Conservation (phyloP, 805 yeast species). For the Myxozyma monticola region DNA sequence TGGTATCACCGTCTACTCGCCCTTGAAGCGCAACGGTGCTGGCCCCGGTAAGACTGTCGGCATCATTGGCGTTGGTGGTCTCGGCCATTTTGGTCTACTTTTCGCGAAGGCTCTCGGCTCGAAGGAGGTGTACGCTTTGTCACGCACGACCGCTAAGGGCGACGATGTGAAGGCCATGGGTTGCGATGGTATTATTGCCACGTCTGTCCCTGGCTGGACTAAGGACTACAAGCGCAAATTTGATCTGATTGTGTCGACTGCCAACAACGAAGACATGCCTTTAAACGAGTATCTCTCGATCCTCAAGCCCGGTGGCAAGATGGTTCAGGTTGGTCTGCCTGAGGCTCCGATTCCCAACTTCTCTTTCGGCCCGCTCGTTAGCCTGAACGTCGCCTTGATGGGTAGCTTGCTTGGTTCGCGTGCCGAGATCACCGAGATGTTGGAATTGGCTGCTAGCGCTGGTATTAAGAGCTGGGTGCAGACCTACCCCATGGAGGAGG, state of each 20-base stretch:
- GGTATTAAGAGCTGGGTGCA: slow-evolving; percentile 32
- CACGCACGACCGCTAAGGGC: slow-evolving; percentile 52
- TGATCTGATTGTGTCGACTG: slow-evolving; percentile 56
- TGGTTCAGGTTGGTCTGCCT: slow-evolving; percentile 70
- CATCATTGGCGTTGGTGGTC: slow-evolving; percentile 64
- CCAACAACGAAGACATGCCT: slow-evolving; percentile 46
- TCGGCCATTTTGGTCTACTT: slow-evolving; percentile 64
- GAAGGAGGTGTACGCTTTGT: slow-evolving; percentile 54
- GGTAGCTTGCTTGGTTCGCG: slow-evolving; percentile 64
- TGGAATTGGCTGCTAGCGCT: slow-evolving; percentile 61
- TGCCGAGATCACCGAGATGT: slow-evolving; percentile 64
- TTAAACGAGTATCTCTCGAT: slow-evolving; percentile 48
- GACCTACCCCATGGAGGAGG: slow-evolving; percentile 30
- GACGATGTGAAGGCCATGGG: slow-evolving; percentile 56
- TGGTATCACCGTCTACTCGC: slow-evolving; percentile 71
- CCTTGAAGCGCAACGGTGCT: slow-evolving; percentile 51
- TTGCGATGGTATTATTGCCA: slow-evolving; percentile 55
- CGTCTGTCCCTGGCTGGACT: slow-evolving; percentile 45
- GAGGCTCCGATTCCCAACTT: slow-evolving; percentile 32
- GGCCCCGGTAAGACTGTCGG: slow-evolving; percentile 58
- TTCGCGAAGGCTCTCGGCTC: slow-evolving; percentile 65
- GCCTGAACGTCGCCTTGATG: slow-evolving; percentile 34
- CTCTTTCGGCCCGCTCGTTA: slow-evolving; percentile 29
- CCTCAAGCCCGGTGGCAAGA: slow-evolving; percentile 58
- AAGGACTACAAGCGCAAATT: slow-evolving; percentile 39